phyloP scores from a whole-genome alignment of 345 rosid species.

The Excoecaria agallocha region DNA sequence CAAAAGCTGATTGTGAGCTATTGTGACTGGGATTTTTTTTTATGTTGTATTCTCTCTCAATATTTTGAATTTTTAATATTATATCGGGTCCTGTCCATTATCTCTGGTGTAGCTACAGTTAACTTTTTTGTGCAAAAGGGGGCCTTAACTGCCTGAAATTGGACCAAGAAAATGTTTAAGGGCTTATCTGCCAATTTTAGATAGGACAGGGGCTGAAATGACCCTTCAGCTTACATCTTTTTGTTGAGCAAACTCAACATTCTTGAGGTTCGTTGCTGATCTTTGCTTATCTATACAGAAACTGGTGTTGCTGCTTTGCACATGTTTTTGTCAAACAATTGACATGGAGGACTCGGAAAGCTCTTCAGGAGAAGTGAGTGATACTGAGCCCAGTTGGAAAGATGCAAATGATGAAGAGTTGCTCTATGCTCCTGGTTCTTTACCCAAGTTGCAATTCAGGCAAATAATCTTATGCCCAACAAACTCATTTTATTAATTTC shows the following conservation, averaged over 20 bases:
- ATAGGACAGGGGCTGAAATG: no score
- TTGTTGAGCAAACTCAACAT: background rate
- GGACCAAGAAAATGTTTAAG: no score
- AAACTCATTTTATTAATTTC: background rate
- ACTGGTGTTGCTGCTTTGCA: background rate
- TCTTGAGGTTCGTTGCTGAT: background rate
- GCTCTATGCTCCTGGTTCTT: constrained; percentile 10
- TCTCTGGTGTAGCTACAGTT: no score
- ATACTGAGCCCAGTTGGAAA: constrained; percentile 12
- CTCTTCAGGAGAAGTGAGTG: constrained; percentile 23
- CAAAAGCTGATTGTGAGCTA: constrained; percentile 76
- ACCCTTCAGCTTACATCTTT: no score
- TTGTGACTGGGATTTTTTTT: constrained; percentile 50
- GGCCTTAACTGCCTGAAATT: no score
- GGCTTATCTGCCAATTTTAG: no score
- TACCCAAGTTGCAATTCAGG: constrained; percentile 41
- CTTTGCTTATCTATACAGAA: background rate
- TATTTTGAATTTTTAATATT: no score
- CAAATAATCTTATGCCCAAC: background rate
- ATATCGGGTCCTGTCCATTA: no score
- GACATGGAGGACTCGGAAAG: constrained; percentile 27
- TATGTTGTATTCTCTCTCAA: no score
- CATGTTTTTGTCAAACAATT: constrained; percentile 1
- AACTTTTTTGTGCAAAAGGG: no score
- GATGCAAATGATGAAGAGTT: constrained; percentile 31